A percentile compares a stretch with the other conserved stretches of the same genome.
phyloP scores from a whole-genome alignment of 2,329 filamentous ascomycete species.

The Ascochyta lentis region DNA sequence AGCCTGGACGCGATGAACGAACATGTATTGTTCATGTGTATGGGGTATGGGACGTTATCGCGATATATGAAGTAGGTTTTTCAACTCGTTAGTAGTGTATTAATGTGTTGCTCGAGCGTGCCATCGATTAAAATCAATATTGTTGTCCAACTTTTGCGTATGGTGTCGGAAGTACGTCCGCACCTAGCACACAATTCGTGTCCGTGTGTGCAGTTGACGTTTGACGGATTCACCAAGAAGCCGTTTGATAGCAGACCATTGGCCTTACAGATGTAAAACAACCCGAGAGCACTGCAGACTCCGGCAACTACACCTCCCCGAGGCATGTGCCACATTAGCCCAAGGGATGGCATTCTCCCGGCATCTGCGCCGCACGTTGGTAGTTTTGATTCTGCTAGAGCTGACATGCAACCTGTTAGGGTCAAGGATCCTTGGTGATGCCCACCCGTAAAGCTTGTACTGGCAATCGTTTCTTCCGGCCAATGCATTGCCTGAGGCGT shows the following conservation, averaged over 20 bases:
- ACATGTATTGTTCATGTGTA: conserved; percentile 44
- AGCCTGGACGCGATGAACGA: conserved; percentile 21
- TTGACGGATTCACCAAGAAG: neutral
- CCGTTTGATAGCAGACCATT: neutral
- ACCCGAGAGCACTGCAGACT: neutral
- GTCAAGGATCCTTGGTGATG: conserved; percentile 18
- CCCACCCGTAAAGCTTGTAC: conserved; percentile 25
- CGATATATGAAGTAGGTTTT: conserved; percentile 36
- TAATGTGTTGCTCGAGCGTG: conserved; percentile 37
- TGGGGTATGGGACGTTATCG: conserved; percentile 27
- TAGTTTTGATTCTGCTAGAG: conserved; percentile 17
- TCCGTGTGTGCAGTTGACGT: conserved; percentile 21
- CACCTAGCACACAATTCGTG: neutral
- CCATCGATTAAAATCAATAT: conserved; percentile 28
- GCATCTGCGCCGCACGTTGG: conserved; percentile 26
- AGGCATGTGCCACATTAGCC: conserved; percentile 4
- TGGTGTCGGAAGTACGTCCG: neutral
- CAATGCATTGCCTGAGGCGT: conserved; percentile 29
- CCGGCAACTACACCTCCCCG: conserved; percentile 9
- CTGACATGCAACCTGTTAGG: conserved; percentile 34
- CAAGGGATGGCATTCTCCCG: conserved; percentile 19
- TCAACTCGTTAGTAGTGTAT: conserved; percentile 36
- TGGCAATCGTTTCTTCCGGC: conserved; percentile 26
- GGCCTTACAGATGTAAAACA: conserved; percentile 8
- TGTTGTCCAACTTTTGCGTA: conserved; percentile 19